Conservation (phyloP, 805 yeast genomes). For the Candida tammaniensis region DNA sequence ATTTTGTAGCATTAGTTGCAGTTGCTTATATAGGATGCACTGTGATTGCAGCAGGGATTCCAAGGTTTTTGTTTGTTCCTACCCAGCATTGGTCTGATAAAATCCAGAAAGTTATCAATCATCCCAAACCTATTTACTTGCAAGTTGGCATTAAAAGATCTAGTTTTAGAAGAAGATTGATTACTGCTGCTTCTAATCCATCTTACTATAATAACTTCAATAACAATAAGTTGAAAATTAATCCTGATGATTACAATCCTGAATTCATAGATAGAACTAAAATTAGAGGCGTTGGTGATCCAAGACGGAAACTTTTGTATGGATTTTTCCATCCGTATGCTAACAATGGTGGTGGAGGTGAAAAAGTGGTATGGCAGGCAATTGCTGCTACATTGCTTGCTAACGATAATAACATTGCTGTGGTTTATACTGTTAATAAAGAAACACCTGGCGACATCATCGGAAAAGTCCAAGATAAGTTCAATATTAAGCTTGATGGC, state of each 20-base stretch:
- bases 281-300: conserved; percentile 34
- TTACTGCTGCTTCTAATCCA: conserved; percentile 34
- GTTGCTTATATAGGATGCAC: no score
- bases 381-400: conserved; percentile 62
- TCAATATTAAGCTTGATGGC: conserved; percentile 50
- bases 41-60: conserved; percentile 21
- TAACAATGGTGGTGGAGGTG: conserved; percentile 98
- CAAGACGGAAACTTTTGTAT: conserved; percentile 44
- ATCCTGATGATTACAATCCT: conserved; percentile 25
- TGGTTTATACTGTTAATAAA: conserved; percentile 69
- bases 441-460: conserved; percentile 51
- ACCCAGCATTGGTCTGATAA: conserved; percentile 37
- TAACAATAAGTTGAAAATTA: conserved; percentile 34
- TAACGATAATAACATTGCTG: conserved; percentile 51
- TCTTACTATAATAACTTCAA: conserved; percentile 37
- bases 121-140: conserved; percentile 35
- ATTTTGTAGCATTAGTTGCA: no score
- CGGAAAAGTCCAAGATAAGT: conserved; percentile 51
- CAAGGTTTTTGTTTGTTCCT: conserved; percentile 36
- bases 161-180: conserved; percentile 36
- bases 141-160: conserved; percentile 35
- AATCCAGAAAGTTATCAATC: conserved; percentile 27
- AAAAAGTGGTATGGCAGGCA: conserved; percentile 93
- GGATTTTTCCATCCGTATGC: conserved; percentile 97
- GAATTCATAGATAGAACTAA: conserved; percentile 21